Evolutionary conservation across 1,139 yeast species (phyloP).

Genomic region (Schwanniomyces etchellsii): DNA sequence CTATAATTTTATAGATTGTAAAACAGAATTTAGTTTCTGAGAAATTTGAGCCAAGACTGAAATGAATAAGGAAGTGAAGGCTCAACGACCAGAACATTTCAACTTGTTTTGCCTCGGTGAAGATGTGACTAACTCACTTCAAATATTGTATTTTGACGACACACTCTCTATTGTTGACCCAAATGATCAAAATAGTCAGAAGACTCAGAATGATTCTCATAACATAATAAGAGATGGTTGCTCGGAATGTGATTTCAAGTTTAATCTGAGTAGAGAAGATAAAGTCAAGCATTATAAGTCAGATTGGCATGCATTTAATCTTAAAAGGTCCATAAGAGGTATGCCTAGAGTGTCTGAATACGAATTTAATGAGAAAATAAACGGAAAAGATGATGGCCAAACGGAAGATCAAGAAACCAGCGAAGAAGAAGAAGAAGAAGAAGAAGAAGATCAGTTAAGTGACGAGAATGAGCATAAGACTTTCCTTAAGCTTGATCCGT

Average conservation of each 20-base stretch:
- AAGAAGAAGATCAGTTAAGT: constrained; percentile 1
- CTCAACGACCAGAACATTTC: too few relatives aligned
- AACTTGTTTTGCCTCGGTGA: neutral
- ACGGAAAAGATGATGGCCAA: constrained; percentile 20
- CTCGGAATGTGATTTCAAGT: too few relatives aligned
- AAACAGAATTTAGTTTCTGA: too few relatives aligned
- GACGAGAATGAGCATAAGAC: constrained; percentile 25
- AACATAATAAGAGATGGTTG: too few relatives aligned
- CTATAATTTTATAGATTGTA: too few relatives aligned
- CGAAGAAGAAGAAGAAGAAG: constrained; percentile 8
- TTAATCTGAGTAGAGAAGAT: neutral
- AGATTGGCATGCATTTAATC: constrained; percentile 57
- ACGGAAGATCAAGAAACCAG: constrained; percentile 8
- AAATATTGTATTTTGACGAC: neutral
- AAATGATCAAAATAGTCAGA: neutral
- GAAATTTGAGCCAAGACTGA: too few relatives aligned
- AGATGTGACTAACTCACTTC: neutral
- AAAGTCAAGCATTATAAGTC: constrained; percentile 13
- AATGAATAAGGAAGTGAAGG: too few relatives aligned
- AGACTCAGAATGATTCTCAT: neutral
- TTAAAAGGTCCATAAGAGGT: constrained; percentile 47
- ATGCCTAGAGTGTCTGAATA: constrained; percentile 43
- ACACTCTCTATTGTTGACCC: neutral
- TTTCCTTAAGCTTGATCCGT: constrained; percentile 21
- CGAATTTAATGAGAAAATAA: constrained; percentile 5